Base-by-base conservation (phyloP, 495 filamentous ascomycete genomes). In the Penicillium arizonense region DNA sequence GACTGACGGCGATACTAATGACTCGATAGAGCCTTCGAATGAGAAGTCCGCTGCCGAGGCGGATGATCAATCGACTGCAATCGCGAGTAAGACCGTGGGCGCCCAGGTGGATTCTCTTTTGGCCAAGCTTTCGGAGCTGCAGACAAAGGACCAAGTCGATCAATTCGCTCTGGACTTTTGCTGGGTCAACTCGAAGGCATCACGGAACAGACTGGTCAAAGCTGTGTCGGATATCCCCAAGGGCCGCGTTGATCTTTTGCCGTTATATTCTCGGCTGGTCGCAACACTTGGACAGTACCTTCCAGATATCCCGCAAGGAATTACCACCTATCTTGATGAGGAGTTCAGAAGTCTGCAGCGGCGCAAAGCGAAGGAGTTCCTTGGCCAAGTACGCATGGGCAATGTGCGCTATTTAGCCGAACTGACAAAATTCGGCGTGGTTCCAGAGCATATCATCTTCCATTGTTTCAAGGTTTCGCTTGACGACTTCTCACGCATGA, bases 391-490 rank as follows among this genome's bases (percentile, higher is more conserved):
- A 40, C 87, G 94, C 41, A 88, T 92, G 59, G 84, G 88, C 70
- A 99, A 99, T 69, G 90, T 96, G 45, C 90, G 94, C 6, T 99
- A 99, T 62, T 83, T 99, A 47, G 94, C 94, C 8, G 94, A 99
- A 68, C 72, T 99, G 64, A 97, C 94, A 44, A 99, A 99, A 61
- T 99, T 97, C 64, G 93, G 94, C 36, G 90, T 97, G 24, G 92
- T 99, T 18, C 95, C 94, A 8, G 93, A 99, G 69, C 94, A 99
- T 67, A 92, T 97, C 57, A 94, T 97, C 51, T 99, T 99, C 71
- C 95, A 99, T 60, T 97, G 93, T 70, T 81, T 99, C 54, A 97
- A 96, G 68, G 92, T 99, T 59, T 94, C 94, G 53, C 75, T 97
- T 5, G 95, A 99, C 60, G 94, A 99, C 55, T 97, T 99, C 58